Conservation (phyloP, 78 protist genomes). For the Capsaspora owczarzaki region DNA sequence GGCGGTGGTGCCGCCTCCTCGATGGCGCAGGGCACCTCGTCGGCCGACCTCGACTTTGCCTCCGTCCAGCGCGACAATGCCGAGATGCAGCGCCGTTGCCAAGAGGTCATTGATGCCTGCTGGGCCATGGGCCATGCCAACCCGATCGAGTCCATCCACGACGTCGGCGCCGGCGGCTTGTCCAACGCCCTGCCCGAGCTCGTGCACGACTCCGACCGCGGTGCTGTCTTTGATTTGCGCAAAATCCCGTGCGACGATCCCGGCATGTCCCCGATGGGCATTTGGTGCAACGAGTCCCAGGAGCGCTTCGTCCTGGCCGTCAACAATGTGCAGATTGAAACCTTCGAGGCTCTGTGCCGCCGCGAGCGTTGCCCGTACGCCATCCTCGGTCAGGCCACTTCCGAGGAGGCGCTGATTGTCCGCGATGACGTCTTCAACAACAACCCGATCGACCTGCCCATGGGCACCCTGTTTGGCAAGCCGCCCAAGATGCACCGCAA, state of each 20-base stretch:
- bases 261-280: constrained; percentile 31
- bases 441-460: constrained; percentile 26
- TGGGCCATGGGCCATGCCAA: constrained; percentile 38
- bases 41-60: constrained; percentile 71
- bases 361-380: constrained; percentile 41
- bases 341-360: constrained; percentile 34
- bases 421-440: not conserved
- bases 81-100: constrained; percentile 62
- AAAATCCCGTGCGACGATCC: constrained; percentile 27
- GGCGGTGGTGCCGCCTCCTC: constrained; percentile 92
- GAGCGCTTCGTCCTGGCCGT: constrained; percentile 28
- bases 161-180: constrained; percentile 67
- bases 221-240: constrained; percentile 31
- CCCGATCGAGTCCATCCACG: constrained; percentile 69
- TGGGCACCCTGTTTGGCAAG: constrained; percentile 39
- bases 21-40: constrained; percentile 27
- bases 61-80: constrained; percentile 92
- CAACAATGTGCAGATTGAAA: not conserved
- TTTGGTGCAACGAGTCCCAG: constrained; percentile 47
- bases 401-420: constrained; percentile 14
- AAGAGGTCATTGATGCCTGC: constrained; percentile 35
- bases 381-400: constrained; percentile 42
- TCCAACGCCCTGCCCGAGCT: constrained; percentile 67
- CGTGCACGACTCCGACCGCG: constrained; percentile 35
- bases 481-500: constrained; percentile 31